phyloP scores from a whole-genome alignment of 352 stramenopile species.

The Pythium dissotocum region DNA sequence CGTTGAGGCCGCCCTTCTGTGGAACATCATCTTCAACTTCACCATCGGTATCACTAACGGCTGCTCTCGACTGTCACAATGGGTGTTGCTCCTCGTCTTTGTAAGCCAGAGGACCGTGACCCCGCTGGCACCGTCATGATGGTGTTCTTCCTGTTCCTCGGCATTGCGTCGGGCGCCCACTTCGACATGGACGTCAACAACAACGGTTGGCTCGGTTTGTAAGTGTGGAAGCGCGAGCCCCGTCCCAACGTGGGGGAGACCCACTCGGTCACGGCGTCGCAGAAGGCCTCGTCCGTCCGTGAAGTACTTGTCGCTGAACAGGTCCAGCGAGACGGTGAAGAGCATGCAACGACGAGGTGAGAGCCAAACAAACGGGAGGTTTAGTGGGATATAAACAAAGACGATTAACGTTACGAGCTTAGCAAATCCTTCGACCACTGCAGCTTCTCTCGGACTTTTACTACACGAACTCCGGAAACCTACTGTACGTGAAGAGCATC shows the following conservation, averaged over 20 bases:
- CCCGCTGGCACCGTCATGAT: slow-evolving; percentile 32
- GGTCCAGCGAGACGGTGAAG: too few relatives aligned
- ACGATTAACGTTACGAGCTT: background rate
- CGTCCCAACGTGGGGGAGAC: too few relatives aligned
- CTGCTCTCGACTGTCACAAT: slow-evolving; percentile 39
- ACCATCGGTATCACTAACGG: slow-evolving; percentile 37
- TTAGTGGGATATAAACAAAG: background rate
- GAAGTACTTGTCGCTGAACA: too few relatives aligned
- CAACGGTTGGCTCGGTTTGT: slow-evolving; percentile 32
- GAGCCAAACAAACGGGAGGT: background rate
- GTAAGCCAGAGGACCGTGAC: slow-evolving; percentile 36
- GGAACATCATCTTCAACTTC: slow-evolving; percentile 31
- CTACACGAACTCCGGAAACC: background rate
- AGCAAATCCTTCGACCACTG: background rate
- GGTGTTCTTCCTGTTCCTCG: slow-evolving; percentile 38
- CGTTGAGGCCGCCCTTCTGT: slow-evolving; percentile 22
- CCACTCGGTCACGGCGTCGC: too few relatives aligned
- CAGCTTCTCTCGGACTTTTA: background rate
- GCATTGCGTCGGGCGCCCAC: slow-evolving; percentile 35
- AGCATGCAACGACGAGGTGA: too few relatives aligned
- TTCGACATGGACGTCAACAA: slow-evolving; percentile 30
- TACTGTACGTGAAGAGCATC: background rate
- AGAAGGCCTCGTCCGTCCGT: too few relatives aligned
- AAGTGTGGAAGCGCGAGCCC: too few relatives aligned
- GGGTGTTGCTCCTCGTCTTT: slow-evolving; percentile 30